Evolutionary conservation across 2,329 filamentous ascomycete species (phyloP).

Genomic region (Verticillium isaacii): DNA sequence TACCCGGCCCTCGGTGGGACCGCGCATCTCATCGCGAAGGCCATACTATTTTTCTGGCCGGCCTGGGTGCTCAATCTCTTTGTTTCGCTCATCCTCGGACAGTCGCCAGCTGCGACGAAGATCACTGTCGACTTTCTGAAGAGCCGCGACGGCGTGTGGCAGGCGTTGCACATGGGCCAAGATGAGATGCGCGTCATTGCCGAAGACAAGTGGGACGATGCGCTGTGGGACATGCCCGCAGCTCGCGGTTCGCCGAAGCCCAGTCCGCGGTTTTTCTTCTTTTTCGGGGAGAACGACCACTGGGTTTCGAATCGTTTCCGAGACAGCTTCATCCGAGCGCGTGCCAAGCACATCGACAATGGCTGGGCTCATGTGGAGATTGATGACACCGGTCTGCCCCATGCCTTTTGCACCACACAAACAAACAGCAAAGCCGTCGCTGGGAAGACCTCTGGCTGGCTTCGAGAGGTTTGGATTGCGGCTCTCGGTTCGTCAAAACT

Average conservation of each 20-base stretch:
- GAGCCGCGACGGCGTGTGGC: conserved; percentile 53
- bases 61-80: conserved; percentile 33
- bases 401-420: conserved; percentile 52
- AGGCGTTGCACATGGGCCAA: conserved; percentile 53
- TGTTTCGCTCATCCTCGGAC: conserved; percentile 37
- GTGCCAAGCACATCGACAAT: conserved; percentile 25
- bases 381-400: conserved; percentile 51
- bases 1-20: conserved; percentile 35
- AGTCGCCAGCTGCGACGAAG: conserved; percentile 42
- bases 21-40: conserved; percentile 34
- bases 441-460: conserved; percentile 6
- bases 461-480: conserved; percentile 6
- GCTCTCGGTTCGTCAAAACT: not conserved
- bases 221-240: conserved; percentile 46
- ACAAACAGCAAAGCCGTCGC: conserved; percentile 10
- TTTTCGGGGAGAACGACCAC: conserved; percentile 56
- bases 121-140: conserved; percentile 50
- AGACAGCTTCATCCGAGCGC: conserved; percentile 48
- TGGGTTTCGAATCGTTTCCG: conserved; percentile 56
- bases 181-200: conserved; percentile 57
- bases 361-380: conserved; percentile 44
- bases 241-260: conserved; percentile 10
- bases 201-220: conserved; percentile 55
- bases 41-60: conserved; percentile 38
- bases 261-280: conserved; percentile 50